A percentile compares a stretch with the other conserved stretches of the same genome.
These are phyloP conservation scores for Pseudovirgaria hyperparasitica DNA, from an alignment of 2,329 filamentous ascomycete genomes.

Conservation along the genomic window DNA sequence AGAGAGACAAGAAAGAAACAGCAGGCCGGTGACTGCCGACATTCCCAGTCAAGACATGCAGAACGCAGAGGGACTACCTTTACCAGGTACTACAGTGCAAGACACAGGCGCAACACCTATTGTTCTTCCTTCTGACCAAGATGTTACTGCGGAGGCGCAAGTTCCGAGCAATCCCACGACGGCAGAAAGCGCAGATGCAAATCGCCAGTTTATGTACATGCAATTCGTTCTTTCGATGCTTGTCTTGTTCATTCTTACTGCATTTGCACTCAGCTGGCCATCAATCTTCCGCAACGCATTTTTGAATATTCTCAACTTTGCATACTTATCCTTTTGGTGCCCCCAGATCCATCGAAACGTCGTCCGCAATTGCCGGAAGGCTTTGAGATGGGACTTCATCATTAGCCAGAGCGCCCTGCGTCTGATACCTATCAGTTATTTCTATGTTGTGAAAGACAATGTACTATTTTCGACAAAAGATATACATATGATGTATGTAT, in stretches of 20 bases:
- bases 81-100: conserved; percentile 33
- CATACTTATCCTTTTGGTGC: conserved; percentile 81
- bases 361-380: conserved; percentile 80
- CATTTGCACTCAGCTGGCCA: conserved; percentile 47
- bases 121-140: conserved; percentile 48
- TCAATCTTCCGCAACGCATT: conserved; percentile 39
- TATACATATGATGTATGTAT: conserved; percentile 46
- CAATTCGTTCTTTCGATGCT: conserved; percentile 48
- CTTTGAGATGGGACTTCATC: conserved; percentile 84
- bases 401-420: conserved; percentile 70
- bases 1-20: conserved; percentile 34
- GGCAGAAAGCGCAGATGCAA: conserved; percentile 22
- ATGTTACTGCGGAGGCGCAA: conserved; percentile 25
- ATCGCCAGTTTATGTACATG: conserved; percentile 48
- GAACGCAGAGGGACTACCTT: conserved; percentile 30
- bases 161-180: conserved; percentile 16
- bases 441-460: conserved; percentile 67
- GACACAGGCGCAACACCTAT: conserved; percentile 37
- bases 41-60: too few relatives aligned
- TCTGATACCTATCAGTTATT: conserved; percentile 70
- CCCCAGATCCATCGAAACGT: conserved; percentile 88
- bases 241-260: conserved; percentile 43
- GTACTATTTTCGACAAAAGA: conserved; percentile 67
- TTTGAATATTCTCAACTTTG: conserved; percentile 50
- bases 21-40: conserved; percentile 27